Evolutionary conservation across 2,329 filamentous ascomycete species (phyloP).

Genomic region (Stagonosporopsis vannaccii): DNA sequence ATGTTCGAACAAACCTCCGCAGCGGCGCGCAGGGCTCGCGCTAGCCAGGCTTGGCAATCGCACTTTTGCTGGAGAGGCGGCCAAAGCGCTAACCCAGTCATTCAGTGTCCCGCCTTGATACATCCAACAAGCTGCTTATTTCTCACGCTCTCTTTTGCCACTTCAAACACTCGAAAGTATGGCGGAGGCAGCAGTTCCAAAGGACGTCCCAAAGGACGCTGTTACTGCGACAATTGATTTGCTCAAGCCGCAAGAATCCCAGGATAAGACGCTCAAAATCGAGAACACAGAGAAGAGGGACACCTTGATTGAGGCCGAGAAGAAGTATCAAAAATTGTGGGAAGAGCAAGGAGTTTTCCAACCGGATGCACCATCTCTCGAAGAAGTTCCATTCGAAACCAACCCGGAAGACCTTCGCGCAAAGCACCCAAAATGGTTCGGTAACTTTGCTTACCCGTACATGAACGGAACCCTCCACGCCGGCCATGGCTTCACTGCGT

Average conservation of each 20-base stretch:
- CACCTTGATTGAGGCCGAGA: conserved; percentile 80
- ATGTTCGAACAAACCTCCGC: conserved; percentile 29
- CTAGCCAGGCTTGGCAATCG: conserved; percentile 26
- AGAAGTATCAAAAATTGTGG: conserved; percentile 91
- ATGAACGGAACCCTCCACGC: conserved; percentile 71
- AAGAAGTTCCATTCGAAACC: conserved; percentile 78
- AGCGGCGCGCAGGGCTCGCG: conserved; percentile 10
- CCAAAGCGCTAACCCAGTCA: conserved; percentile 11
- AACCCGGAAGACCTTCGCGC: conserved; percentile 78
- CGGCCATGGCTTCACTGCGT: conserved; percentile 89
- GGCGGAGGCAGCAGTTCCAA: conserved; percentile 41
- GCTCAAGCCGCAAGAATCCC: conserved; percentile 61
- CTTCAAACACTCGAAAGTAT: conserved; percentile 29
- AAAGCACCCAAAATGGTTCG: conserved; percentile 90
- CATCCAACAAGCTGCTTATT: conserved; percentile 19
- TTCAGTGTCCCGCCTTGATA: conserved; percentile 19
- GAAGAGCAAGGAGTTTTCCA: conserved; percentile 80
- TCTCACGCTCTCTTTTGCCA: conserved; percentile 24
- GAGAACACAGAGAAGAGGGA: conserved; percentile 88
- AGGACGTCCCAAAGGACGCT: conserved; percentile 51
- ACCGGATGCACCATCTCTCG: conserved; percentile 79
- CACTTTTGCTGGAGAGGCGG: conserved; percentile 28
- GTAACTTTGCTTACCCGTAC: conserved; percentile 70
- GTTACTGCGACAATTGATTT: conserved; percentile 60
- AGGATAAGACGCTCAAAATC: conserved; percentile 70